phyloP scores from a whole-genome alignment of 352 stramenopile genomes.

The Lagenidium sp. region DNA sequence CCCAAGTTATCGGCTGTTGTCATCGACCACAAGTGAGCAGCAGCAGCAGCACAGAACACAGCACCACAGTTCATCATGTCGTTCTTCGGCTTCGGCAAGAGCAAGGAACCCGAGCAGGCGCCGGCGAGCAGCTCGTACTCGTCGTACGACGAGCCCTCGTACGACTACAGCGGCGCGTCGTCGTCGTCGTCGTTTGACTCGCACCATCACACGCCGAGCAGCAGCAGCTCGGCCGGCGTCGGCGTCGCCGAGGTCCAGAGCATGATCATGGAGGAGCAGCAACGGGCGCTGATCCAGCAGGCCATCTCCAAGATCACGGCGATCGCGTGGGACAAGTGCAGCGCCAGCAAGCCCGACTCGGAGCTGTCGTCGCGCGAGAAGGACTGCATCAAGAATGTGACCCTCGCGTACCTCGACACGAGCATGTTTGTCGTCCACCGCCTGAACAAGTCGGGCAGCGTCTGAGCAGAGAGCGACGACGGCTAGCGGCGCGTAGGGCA shows the following conservation, averaged over 20 bases:
- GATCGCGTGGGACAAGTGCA: constrained; percentile 87
- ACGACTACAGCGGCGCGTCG: constrained; percentile 64
- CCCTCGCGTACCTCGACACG: constrained; percentile 80
- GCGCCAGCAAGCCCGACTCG: constrained; percentile 70
- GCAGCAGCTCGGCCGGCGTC: constrained; percentile 13
- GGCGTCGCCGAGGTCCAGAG: constrained; percentile 66
- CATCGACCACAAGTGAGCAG: too few species aligned
- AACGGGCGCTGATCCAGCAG: constrained; percentile 81
- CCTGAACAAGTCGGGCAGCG: constrained; percentile 54
- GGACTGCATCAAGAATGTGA: constrained; percentile 86
- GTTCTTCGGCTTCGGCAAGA: constrained; percentile 77
- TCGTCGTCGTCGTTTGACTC: constrained; percentile 30
- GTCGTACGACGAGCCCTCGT: constrained; percentile 67
- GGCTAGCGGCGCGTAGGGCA: too few species aligned
- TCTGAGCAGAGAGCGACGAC: constrained; percentile 7
- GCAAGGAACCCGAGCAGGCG: constrained; percentile 48
- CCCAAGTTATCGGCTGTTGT: too few species aligned
- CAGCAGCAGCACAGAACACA: too few species aligned
- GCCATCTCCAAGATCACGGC: constrained; percentile 86
- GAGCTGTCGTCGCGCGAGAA: constrained; percentile 74
- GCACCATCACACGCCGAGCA: constrained; percentile 10
- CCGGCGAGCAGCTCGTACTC: too few species aligned
- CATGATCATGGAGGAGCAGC: constrained; percentile 82
- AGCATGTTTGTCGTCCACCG: constrained; percentile 81
- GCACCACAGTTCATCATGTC: too few species aligned